A percentile compares a stretch with the other conserved stretches of the same genome.
phyloP scores from a whole-genome alignment of 495 filamentous ascomycete species.

The Penicillium pancosmium region DNA sequence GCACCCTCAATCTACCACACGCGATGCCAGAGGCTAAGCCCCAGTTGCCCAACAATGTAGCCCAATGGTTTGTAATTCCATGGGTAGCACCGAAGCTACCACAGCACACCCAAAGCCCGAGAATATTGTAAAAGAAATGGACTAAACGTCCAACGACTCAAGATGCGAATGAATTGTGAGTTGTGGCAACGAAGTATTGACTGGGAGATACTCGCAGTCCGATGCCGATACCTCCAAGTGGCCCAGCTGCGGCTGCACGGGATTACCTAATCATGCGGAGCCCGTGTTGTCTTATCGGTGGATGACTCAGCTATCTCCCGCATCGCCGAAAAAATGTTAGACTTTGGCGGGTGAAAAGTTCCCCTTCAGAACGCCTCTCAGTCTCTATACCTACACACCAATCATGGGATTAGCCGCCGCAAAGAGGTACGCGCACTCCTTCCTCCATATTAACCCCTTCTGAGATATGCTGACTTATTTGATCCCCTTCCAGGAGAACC shows the following conservation, averaged over 20 bases:
- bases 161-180: background rate
- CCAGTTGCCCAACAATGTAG: slow-evolving; percentile 5
- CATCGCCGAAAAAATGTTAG: background rate
- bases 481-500: slow-evolving; percentile 57
- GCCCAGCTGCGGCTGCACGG: background rate
- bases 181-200: too few species aligned
- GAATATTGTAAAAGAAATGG: background rate
- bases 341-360: slow-evolving; percentile 2
- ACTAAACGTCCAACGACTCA: background rate
- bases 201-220: too few species aligned
- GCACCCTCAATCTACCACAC: slow-evolving; percentile 3
- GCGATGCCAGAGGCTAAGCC: slow-evolving; percentile 12
- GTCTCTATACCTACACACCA: background rate
- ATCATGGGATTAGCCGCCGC: slow-evolving; percentile 76
- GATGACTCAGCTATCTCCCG: slow-evolving; percentile 17
- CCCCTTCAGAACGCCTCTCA: background rate
- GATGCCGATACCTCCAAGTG: background rate
- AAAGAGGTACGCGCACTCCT: slow-evolving; percentile 58
- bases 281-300: slow-evolving; percentile 9
- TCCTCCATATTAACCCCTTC: background rate
- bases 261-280: background rate
- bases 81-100: background rate
- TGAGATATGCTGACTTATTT: background rate
- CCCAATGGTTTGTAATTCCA: slow-evolving; percentile 1
- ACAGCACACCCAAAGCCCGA: background rate